Evolutionary conservation across 768 basidiomycete species (phyloP).

Genomic region (Leccinum subtestaceum): DNA sequence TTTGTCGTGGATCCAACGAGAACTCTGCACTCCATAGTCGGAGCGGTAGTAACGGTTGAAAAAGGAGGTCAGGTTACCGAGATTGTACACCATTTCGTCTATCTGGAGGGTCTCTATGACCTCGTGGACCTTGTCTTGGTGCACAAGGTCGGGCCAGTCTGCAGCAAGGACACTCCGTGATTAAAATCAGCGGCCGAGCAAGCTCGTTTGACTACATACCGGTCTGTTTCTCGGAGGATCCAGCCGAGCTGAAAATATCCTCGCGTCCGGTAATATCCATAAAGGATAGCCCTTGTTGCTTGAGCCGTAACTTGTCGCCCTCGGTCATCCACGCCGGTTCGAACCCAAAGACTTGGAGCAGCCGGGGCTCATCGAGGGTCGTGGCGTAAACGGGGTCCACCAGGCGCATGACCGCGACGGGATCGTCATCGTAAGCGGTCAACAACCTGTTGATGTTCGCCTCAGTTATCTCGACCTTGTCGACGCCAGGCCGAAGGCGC

Average conservation of each 20-base stretch:
- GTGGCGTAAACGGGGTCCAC: constrained; percentile 12
- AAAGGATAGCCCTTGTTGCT: constrained; percentile 11
- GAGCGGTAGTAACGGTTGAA: constrained; percentile 32
- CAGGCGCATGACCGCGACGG: constrained; percentile 19
- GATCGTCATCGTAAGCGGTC: constrained; percentile 14
- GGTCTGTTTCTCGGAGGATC: background rate
- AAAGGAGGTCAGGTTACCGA: constrained; percentile 38
- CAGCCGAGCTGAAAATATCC: background rate
- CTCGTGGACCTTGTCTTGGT: constrained; percentile 12
- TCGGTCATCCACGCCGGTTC: constrained; percentile 20
- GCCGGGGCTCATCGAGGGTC: constrained; percentile 20
- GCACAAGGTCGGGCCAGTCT: constrained; percentile 19
- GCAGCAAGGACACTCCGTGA: background rate
- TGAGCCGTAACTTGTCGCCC: constrained; percentile 18
- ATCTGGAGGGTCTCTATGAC: constrained; percentile 3
- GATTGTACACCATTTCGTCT: constrained; percentile 36
- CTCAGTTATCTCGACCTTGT: background rate
- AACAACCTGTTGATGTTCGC: constrained; percentile 5
- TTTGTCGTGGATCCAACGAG: constrained; percentile 37
- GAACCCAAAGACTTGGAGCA: constrained; percentile 13
- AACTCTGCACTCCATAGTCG: constrained; percentile 37
- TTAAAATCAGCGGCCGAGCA: background rate
- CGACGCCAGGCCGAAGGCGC: background rate
- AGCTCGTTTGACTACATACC: background rate
- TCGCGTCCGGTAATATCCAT: constrained; percentile 12